phyloP scores from a whole-genome alignment of 805 yeast species.

The Yarrowia sp. region DNA sequence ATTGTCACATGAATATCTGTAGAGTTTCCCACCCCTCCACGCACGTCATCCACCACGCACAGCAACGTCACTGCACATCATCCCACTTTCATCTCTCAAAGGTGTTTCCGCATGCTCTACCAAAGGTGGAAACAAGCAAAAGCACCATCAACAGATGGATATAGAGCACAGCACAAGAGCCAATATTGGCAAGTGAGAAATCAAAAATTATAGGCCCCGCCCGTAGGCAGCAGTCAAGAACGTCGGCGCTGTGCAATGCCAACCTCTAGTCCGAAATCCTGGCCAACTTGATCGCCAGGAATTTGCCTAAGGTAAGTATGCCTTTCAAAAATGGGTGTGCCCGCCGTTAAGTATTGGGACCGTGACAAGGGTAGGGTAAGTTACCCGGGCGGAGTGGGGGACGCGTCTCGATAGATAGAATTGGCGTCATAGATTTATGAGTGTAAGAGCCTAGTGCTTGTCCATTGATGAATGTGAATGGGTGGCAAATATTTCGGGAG shows the following conservation, averaged over 20 bases:
- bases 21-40: neutral
- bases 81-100: neutral
- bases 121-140: neutral
- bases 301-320: conserved; percentile 2
- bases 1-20: neutral
- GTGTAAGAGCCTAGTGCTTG: no score
- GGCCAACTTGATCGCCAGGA: conserved; percentile 14
- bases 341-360: neutral
- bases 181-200: neutral
- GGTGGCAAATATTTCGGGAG: neutral
- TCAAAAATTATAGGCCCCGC: conserved; percentile 13
- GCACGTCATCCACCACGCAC: neutral
- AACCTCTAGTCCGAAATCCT: conserved; percentile 13
- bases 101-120: neutral
- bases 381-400: neutral
- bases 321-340: neutral
- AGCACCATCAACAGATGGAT: conserved; percentile 1
- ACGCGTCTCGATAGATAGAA: no score
- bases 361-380: neutral
- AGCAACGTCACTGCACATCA: neutral
- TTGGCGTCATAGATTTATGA: no score
- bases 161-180: neutral
- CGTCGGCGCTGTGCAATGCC: conserved; percentile 16
- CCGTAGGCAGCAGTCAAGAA: conserved; percentile 10
- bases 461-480: no score